phyloP scores from a whole-genome alignment of 768 basidiomycete genomes.

The Leucocoprinus leucothites region DNA sequence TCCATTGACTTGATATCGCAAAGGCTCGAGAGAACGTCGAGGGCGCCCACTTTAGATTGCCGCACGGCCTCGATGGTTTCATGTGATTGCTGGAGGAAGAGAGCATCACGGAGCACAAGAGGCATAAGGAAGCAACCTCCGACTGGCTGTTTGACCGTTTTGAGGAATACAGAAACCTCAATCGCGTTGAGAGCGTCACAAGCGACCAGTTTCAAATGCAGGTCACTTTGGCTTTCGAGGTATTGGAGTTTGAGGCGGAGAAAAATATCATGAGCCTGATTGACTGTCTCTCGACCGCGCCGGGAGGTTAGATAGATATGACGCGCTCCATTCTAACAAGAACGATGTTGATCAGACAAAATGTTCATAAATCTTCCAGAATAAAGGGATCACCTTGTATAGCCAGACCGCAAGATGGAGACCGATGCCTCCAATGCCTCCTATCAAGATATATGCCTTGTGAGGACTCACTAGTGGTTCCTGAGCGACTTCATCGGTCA shows the following conservation, averaged over 20 bases:
- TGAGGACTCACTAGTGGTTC: conserved; percentile 20
- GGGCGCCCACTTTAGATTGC: conserved; percentile 25
- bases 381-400: conserved; percentile 30
- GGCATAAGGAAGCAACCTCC: conserved; percentile 32
- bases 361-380: background rate
- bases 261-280: conserved; percentile 20
- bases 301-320: conserved; percentile 35
- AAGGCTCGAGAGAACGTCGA: conserved; percentile 21
- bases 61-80: conserved; percentile 26
- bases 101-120: conserved; percentile 26
- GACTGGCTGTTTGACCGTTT: conserved; percentile 20
- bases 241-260: conserved; percentile 25
- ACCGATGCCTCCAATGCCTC: conserved; percentile 38
- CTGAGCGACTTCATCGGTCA: background rate
- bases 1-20: conserved; percentile 27
- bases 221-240: conserved; percentile 24
- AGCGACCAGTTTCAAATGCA: conserved; percentile 26
- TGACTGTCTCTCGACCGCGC: conserved; percentile 25
- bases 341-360: background rate
- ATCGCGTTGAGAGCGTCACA: conserved; percentile 25
- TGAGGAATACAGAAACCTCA: conserved; percentile 20
- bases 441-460: conserved; percentile 34
- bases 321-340: conserved; percentile 31
- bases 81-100: conserved; percentile 26
- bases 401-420: conserved; percentile 36